Percentiles rank a stretch among this genome's conserved stretches.
These are phyloP conservation scores for Trichoderma sp. DNA, from an alignment of 2,329 filamentous ascomycete species.

Conservation along the genomic window DNA sequence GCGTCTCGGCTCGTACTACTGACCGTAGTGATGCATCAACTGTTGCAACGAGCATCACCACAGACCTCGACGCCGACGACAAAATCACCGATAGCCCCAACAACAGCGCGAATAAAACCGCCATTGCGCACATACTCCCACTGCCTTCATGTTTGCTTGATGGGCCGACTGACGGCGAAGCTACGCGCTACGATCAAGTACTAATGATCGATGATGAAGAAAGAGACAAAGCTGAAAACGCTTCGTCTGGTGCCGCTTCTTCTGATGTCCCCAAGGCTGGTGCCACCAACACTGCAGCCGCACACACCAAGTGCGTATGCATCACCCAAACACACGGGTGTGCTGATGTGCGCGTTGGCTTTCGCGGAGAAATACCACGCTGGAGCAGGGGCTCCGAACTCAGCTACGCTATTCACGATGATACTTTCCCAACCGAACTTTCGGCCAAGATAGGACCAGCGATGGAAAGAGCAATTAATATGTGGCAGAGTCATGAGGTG, in stretches of 20 bases:
- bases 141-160: not conserved
- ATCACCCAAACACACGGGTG: not conserved
- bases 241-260: not conserved
- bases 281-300: not conserved
- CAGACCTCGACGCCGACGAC: not conserved
- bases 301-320: not conserved
- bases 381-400: not conserved
- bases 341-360: not conserved
- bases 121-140: not conserved
- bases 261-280: no score
- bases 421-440: not conserved
- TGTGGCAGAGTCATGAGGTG: not conserved
- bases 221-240: not conserved
- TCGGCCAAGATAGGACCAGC: not conserved
- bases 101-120: not conserved
- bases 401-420: no score
- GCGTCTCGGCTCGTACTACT: not conserved
- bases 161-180: no score
- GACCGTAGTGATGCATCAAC: not conserved
- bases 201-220: not conserved
- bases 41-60: not conserved
- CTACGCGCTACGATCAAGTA: not conserved
- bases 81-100: not conserved
- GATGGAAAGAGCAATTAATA: rapidly evolving
- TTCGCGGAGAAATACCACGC: not conserved